Evolutionary conservation across 306 rosid species (phyloP), one percentile per base, ranked within the genome.

Genomic region (Malus sylvestris): DNA sequence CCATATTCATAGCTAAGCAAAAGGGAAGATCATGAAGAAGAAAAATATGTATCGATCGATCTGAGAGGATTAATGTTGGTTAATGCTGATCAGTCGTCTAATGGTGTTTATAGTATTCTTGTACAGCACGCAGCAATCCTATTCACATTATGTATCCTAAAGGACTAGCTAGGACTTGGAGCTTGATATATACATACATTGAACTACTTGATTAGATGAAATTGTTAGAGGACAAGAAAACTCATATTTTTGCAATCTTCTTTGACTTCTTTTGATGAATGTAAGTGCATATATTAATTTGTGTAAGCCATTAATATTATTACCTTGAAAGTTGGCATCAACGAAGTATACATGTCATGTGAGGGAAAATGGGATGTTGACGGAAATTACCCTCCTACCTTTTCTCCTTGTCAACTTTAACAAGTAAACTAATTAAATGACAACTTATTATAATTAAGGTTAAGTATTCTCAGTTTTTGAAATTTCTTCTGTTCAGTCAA

Each of bases 301-400:
- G 5, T 12, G 9, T 30, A 53, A 71, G 63, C 45, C 63, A n/a
- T 52, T 18, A 38, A 6, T 38, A 38, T 6, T 70, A 51, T 35
- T 18, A 18, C 62, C 33, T 22, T 4, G 66, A 25, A 60, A 60
- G 66, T 16, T 60, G 42, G n/a, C 1, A 60, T 10, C 66, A 25
- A 10, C 68, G 16, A 63, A 6, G 45, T 42, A 42, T 53, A 71
- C 75, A 71, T n/a, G 25, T 71, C 75, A 71, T 71, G 62, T 71
- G 75, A 71, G 2, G 12, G 6, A 30, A 51, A 71, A 30, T 71
- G 75, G 75, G 64, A 30, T 58, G 75, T 33, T 52, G 60, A 46
- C 5, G 73, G 40, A 70, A 70, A 46, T 29, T 49, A 29, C 42
- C 33, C 42, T 52, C 30, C 29, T 22, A 49, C 16, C 23, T 27